Percentiles rank a stretch among this genome's conserved stretches.
Conservation (phyloP, 2,329 filamentous ascomycete species). For the Fusarium sp. region DNA sequence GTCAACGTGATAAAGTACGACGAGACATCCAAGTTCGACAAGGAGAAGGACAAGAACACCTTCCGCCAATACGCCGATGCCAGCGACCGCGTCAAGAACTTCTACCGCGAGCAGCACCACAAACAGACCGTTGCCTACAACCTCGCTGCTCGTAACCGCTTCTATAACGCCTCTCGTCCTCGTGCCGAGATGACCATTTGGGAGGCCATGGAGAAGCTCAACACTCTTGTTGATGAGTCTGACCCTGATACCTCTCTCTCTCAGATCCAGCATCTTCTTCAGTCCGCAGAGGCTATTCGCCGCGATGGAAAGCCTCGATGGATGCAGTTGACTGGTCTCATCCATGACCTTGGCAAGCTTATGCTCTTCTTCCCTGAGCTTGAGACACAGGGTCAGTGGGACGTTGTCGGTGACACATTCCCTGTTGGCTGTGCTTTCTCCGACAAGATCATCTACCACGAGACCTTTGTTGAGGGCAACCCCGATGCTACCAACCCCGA, state of each 20-base stretch:
- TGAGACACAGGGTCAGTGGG: constrained; percentile 85
- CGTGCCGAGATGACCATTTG: constrained; percentile 83
- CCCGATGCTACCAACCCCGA: constrained; percentile 76
- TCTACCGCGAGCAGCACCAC: constrained; percentile 78
- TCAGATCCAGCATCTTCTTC: constrained; percentile 90
- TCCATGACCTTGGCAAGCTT: constrained; percentile 83
- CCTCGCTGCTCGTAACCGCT: constrained; percentile 73
- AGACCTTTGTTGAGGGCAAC: constrained; percentile 76
- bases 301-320: constrained; percentile 83
- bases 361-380: constrained; percentile 76
- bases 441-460: constrained; percentile 80
- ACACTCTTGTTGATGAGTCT: constrained; percentile 89
- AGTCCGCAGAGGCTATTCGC: constrained; percentile 88
- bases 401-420: constrained; percentile 89
- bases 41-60: constrained; percentile 78
- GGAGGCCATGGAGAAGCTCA: constrained; percentile 92
- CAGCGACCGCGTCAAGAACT: constrained; percentile 84
- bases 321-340: constrained; percentile 82
- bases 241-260: constrained; percentile 89
- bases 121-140: constrained; percentile 87
- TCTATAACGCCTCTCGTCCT: constrained; percentile 66
- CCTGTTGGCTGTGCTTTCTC: constrained; percentile 81
- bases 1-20: constrained; percentile 64
- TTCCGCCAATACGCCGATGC: constrained; percentile 87
- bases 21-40: constrained; percentile 71